Evolutionary conservation across 495 filamentous ascomycete genomes (phyloP).

Genomic region (Rhypophila decipiens): DNA sequence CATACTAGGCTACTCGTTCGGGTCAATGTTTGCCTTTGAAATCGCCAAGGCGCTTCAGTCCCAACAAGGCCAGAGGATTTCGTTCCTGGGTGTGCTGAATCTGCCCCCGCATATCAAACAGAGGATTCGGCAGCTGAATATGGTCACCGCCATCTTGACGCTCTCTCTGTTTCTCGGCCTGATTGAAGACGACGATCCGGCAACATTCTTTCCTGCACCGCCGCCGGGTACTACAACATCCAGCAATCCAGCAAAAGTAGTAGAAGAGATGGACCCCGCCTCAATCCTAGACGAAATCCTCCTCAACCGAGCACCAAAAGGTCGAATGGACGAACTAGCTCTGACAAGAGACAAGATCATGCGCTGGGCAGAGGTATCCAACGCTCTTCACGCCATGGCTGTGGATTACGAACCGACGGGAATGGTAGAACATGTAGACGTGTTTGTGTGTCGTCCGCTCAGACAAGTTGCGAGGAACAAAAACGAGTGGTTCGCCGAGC

Average conservation of each 20-base stretch:
- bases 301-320: conserved; percentile 13
- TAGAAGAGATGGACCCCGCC: conserved; percentile 17
- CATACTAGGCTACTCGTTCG: conserved; percentile 50
- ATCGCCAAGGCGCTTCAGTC: conserved; percentile 36
- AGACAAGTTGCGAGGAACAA: conserved; percentile 29
- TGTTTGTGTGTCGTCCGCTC: conserved; percentile 44
- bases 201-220: too few species aligned
- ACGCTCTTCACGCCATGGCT: conserved; percentile 37
- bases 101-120: conserved; percentile 48
- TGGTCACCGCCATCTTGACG: conserved; percentile 37
- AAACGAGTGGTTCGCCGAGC: conserved; percentile 37
- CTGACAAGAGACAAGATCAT: conserved; percentile 21
- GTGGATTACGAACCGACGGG: conserved; percentile 48
- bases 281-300: conserved; percentile 19
- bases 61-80: conserved; percentile 18
- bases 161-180: conserved; percentile 45
- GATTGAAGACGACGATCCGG: conserved; percentile 30
- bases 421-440: conserved; percentile 36
- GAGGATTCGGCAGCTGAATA: conserved; percentile 46
- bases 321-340: conserved; percentile 33
- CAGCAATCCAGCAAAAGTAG: too few species aligned
- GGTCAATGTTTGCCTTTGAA: conserved; percentile 51
- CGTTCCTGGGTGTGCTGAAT: conserved; percentile 33
- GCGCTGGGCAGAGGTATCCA: conserved; percentile 39
- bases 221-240: too few species aligned